Evolutionary conservation across 2,329 filamentous ascomycete genomes (phyloP).

Genomic region (Phialophora tarda): DNA sequence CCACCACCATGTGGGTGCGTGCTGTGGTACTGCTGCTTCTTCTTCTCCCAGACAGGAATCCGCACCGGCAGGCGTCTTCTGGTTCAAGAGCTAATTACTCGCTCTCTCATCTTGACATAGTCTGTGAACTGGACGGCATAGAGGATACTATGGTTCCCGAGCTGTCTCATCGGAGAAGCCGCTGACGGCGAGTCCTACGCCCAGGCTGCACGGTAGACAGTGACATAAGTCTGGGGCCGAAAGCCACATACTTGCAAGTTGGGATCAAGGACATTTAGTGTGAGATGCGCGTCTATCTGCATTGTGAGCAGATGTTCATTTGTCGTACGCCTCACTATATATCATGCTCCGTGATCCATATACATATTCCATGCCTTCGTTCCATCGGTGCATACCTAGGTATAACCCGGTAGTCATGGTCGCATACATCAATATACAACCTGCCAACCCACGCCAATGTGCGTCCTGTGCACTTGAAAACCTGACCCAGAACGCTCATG

Average conservation of each 20-base stretch:
- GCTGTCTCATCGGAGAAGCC: no score
- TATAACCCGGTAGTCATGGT: not conserved
- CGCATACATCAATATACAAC: slow-evolving; percentile 1
- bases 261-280: not conserved
- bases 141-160: no score
- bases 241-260: not conserved
- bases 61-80: no score
- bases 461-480: not conserved
- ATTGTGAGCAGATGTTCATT: not conserved
- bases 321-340: not conserved
- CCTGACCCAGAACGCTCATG: not conserved
- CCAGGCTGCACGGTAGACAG: no score
- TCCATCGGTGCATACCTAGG: not conserved
- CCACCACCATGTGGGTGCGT: no score
- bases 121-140: no score
- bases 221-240: not conserved
- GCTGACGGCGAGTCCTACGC: no score
- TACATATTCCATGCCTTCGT: slow-evolving; percentile 3
- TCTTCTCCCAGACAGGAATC: no score
- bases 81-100: no score
- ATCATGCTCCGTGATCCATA: not conserved
- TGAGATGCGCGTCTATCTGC: not conserved
- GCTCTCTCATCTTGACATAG: no score
- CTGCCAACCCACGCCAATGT: not conserved
- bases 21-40: no score